These are phyloP conservation scores for Polyporus arcularius DNA, from an alignment of 768 basidiomycete species.

Conservation along the genomic window DNA sequence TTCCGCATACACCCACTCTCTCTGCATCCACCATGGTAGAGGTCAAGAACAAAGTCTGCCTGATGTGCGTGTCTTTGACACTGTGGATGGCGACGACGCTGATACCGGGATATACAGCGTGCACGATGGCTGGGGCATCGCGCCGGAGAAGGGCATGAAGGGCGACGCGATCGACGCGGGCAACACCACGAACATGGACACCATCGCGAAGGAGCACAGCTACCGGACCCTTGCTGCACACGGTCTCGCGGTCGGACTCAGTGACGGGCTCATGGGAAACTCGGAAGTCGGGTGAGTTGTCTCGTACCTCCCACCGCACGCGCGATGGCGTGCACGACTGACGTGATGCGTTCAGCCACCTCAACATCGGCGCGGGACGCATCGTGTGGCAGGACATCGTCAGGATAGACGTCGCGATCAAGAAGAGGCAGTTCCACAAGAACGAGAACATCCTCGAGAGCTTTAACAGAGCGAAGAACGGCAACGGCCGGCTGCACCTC, in stretches of 20 bases:
- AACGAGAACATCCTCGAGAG: conserved; percentile 70
- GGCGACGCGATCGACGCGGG: conserved; percentile 90
- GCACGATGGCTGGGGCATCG: conserved; percentile 96
- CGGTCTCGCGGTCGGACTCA: conserved; percentile 89
- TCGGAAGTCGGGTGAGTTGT: conserved; percentile 89
- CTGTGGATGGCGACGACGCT: neutral
- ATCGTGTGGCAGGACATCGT: conserved; percentile 99
- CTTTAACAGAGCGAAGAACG: conserved; percentile 77
- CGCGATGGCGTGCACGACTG: conserved; percentile 1
- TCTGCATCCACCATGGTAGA: conserved; percentile 39
- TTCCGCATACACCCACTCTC: neutral
- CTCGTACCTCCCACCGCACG: neutral
- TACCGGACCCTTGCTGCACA: conserved; percentile 78
- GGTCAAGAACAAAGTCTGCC: conserved; percentile 87
- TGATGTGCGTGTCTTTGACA: conserved; percentile 55
- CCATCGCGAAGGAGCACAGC: conserved; percentile 74
- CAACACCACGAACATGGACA: conserved; percentile 87
- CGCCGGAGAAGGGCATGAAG: conserved; percentile 63
- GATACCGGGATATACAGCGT: conserved; percentile 50
- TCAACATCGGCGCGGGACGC: conserved; percentile 94
- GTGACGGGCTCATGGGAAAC: conserved; percentile 96
- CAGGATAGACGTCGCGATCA: conserved; percentile 88
- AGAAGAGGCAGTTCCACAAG: conserved; percentile 86
- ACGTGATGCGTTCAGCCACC: conserved; percentile 55
- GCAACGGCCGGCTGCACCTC: conserved; percentile 84